These are phyloP conservation scores for Coemansia sp. DNA, from an alignment of 192 early-diverging fungal genomes.

Conservation along the genomic window DNA sequence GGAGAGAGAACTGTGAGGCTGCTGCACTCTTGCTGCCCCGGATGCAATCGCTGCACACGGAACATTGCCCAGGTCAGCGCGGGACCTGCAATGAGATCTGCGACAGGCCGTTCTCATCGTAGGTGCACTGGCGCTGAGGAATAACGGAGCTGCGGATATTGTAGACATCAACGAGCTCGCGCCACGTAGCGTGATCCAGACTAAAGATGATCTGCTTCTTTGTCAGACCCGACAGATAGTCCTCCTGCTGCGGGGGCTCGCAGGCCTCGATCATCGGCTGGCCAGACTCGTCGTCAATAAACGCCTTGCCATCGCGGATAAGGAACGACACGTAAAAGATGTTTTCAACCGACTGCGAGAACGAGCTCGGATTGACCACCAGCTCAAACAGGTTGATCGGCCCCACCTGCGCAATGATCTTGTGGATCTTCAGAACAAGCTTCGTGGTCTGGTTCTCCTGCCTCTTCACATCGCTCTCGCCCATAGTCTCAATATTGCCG, in stretches of 20 bases:
- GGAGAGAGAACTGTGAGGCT: too few species aligned
- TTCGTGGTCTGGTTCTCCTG: slow-evolving; percentile 87
- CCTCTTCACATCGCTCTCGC: slow-evolving; percentile 69
- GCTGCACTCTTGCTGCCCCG: too few species aligned
- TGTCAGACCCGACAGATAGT: slow-evolving; percentile 62
- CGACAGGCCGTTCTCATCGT: slow-evolving; percentile 24
- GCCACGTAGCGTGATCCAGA: slow-evolving; percentile 68
- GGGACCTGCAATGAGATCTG: slow-evolving; percentile 37
- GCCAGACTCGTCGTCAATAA: slow-evolving; percentile 70
- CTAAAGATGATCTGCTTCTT: slow-evolving; percentile 82
- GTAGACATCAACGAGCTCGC: slow-evolving; percentile 67
- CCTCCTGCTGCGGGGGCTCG: slow-evolving; percentile 68
- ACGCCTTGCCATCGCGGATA: slow-evolving; percentile 78
- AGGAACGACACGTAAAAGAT: slow-evolving; percentile 98
- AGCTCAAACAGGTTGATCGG: slow-evolving; percentile 80
- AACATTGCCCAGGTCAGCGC: neutral
- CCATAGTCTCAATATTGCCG: slow-evolving; percentile 53
- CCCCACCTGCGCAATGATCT: slow-evolving; percentile 58
- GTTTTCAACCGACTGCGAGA: slow-evolving; percentile 94
- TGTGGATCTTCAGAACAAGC: slow-evolving; percentile 70
- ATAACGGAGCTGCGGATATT: slow-evolving; percentile 63
- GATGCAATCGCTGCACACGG: too few species aligned
- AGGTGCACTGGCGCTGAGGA: slow-evolving; percentile 39
- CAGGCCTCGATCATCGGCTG: slow-evolving; percentile 66
- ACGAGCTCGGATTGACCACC: slow-evolving; percentile 86